Conservation (phyloP, 257 asterid species). For the Datura wrightii region DNA sequence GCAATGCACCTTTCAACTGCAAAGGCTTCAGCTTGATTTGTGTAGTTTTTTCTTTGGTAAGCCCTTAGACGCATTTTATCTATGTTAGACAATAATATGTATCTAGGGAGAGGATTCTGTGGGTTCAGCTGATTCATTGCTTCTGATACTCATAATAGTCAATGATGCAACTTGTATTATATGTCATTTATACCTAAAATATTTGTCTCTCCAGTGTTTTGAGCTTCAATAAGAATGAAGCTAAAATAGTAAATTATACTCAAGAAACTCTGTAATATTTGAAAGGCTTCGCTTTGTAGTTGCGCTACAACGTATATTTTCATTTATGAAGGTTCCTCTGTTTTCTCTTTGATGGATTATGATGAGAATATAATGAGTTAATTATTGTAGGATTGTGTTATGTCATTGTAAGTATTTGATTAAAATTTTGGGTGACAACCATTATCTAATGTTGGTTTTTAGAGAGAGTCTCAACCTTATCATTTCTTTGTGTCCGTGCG, state of each 20-base stretch:
- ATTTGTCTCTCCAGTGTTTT: too few relatives aligned
- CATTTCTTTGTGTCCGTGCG: background rate
- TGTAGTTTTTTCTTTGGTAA: constrained; percentile 80
- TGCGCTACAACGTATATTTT: background rate
- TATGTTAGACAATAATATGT: too few relatives aligned
- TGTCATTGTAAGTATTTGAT: too few relatives aligned
- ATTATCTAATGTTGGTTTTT: background rate
- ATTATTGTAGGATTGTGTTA: background rate
- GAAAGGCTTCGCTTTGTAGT: constrained; percentile 76
- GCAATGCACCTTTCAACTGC: constrained; percentile 80
- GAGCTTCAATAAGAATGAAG: too few relatives aligned
- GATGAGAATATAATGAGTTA: background rate
- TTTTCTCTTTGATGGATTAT: background rate
- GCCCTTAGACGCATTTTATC: background rate
- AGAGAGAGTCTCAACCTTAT: background rate
- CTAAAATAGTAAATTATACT: too few relatives aligned
- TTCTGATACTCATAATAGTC: too few relatives aligned
- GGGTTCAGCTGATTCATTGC: too few relatives aligned
- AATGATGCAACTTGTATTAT: too few relatives aligned
- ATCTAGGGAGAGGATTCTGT: too few relatives aligned
- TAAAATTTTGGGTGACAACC: background rate
- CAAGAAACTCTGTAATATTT: constrained; percentile 43
- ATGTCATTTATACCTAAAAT: too few relatives aligned
- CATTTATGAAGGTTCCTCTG: background rate
- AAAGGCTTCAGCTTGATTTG: constrained; percentile 52